Conservation (phyloP, 768 basidiomycete species). For the Candolleomyces eurysporus region DNA sequence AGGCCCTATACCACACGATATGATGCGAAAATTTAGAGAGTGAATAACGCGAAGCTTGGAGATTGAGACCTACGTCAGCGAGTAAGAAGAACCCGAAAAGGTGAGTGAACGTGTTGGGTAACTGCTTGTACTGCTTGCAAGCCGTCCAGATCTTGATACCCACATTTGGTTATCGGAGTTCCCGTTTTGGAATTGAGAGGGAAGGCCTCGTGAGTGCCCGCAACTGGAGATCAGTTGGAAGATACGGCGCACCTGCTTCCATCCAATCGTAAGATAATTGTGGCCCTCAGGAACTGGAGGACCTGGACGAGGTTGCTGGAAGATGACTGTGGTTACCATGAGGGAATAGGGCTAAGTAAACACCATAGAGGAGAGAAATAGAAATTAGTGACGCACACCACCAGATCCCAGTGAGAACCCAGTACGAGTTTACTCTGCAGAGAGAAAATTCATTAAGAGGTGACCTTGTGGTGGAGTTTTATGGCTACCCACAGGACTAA, state of each 20-base stretch:
- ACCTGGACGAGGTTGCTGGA: constrained; percentile 82
- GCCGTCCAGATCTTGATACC: constrained; percentile 65
- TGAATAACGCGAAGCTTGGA: background rate
- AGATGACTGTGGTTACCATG: constrained; percentile 56
- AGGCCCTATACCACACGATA: constrained; percentile 49
- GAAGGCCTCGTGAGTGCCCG: background rate
- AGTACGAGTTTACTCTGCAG: constrained; percentile 64
- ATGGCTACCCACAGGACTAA: constrained; percentile 58
- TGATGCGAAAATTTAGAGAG: background rate
- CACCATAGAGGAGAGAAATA: too few species aligned
- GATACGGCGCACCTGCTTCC: constrained; percentile 66
- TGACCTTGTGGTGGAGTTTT: background rate
- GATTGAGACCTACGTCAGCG: constrained; percentile 53
- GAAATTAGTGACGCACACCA: constrained; percentile 51
- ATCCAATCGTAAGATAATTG: constrained; percentile 77
- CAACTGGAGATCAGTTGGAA: background rate
- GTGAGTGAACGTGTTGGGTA: constrained; percentile 83
- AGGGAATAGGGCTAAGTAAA: background rate
- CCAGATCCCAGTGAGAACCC: constrained; percentile 82
- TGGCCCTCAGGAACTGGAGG: constrained; percentile 76
- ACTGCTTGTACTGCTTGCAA: constrained; percentile 68
- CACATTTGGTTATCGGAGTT: background rate
- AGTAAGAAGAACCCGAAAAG: constrained; percentile 74
- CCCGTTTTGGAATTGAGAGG: constrained; percentile 20
- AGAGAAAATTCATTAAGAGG: background rate